Conservation (phyloP, 2,329 filamentous ascomycete species). For the Arthrobotrys sinensis region DNA sequence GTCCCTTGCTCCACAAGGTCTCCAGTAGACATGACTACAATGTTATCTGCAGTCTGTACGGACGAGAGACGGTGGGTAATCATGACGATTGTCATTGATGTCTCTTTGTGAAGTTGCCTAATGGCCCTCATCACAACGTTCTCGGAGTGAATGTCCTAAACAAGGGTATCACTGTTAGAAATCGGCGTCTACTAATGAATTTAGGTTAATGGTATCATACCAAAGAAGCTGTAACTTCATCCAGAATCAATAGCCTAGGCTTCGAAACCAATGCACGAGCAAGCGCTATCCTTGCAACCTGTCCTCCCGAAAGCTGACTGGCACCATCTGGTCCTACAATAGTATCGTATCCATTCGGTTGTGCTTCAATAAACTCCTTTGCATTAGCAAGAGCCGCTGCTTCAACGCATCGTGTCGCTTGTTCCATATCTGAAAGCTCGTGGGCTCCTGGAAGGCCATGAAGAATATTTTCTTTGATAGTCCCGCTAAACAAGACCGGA, state of each 20-base stretch:
- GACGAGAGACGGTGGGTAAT: slow-evolving; percentile 69
- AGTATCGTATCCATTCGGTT: slow-evolving; percentile 63
- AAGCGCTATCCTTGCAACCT: slow-evolving; percentile 63
- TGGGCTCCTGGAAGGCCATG: slow-evolving; percentile 70
- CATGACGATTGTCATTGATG: slow-evolving; percentile 67
- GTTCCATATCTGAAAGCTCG: slow-evolving; percentile 67
- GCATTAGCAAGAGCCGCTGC: slow-evolving; percentile 63
- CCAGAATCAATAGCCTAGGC: slow-evolving; percentile 62
- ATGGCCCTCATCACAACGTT: slow-evolving; percentile 55
- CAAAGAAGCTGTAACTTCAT: slow-evolving; percentile 64
- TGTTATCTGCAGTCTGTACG: slow-evolving; percentile 67
- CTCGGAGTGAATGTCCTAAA: slow-evolving; percentile 57
- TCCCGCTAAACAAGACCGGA: slow-evolving; percentile 78
- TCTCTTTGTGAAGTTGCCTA: slow-evolving; percentile 56
- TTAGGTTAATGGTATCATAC: slow-evolving; percentile 29
- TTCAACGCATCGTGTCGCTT: slow-evolving; percentile 41
- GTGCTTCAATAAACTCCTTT: slow-evolving; percentile 62
- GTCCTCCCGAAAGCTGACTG: slow-evolving; percentile 63
- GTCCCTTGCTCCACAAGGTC: slow-evolving; percentile 67
- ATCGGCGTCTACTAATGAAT: not conserved
- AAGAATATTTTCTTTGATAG: slow-evolving; percentile 72
- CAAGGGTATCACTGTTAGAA: not conserved
- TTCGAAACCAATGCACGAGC: slow-evolving; percentile 66
- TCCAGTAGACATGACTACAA: slow-evolving; percentile 68
- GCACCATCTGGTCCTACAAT: slow-evolving; percentile 63